Conservation (phyloP, 257 asterid species). For the Asclepias syriaca region DNA sequence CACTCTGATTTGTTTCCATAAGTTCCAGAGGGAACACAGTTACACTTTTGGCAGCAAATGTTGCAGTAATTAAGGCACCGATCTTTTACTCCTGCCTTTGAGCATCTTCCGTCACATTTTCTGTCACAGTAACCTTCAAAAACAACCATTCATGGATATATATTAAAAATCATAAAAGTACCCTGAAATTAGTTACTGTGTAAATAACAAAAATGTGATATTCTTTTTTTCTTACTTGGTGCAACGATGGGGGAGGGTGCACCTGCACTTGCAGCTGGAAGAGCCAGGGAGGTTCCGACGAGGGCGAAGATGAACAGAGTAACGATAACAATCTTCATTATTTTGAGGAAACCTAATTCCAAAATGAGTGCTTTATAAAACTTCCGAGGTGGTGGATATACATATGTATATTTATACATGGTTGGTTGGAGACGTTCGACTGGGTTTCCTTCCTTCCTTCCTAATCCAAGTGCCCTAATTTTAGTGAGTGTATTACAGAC, state of each 20-base stretch:
- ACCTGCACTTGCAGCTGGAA: conserved; percentile 9
- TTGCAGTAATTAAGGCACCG: conserved; percentile 39
- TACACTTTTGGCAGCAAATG: conserved; percentile 36
- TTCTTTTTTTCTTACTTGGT: conserved; percentile 26
- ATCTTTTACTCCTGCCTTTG: conserved; percentile 28
- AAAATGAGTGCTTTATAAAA: not conserved
- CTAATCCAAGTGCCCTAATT: not conserved
- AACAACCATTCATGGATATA: no score
- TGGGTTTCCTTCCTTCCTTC: not conserved
- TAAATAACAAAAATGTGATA: not conserved
- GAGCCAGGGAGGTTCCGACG: conserved; percentile 23
- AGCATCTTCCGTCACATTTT: conserved; percentile 33
- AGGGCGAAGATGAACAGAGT: conserved; percentile 26
- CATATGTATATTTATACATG: not conserved
- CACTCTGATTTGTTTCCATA: conserved; percentile 44
- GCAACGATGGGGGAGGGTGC: conserved; percentile 3
- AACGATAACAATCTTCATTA: conserved; percentile 28
- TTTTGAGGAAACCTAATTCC: not conserved
- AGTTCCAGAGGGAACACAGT: conserved; percentile 45
- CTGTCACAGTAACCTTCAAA: conserved; percentile 23
- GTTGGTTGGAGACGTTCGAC: not conserved
- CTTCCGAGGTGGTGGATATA: not conserved
- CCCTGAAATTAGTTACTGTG: no score
- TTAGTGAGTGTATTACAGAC: conserved; percentile 11
- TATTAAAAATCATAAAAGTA: no score